Percentiles rank a stretch among this genome's conserved stretches.
Conservation (phyloP, 805 yeast genomes). For the Candida khao-thaluensis region DNA sequence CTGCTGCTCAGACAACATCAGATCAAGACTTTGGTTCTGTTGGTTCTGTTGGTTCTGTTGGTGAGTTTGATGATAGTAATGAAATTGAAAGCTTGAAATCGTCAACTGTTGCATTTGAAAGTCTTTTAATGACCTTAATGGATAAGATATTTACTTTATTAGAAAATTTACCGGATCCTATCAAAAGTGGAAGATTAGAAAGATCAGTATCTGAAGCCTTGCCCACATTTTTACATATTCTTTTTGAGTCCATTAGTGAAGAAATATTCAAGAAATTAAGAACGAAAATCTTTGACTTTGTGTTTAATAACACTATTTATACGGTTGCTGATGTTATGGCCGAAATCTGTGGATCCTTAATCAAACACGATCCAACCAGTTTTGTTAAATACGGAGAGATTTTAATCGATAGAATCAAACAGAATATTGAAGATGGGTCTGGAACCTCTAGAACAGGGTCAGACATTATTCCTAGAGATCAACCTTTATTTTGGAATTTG, state of each 20-base stretch:
- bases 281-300: constrained; percentile 52
- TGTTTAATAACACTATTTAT: constrained; percentile 57
- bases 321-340: constrained; percentile 67
- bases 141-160: constrained; percentile 61
- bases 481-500: constrained; percentile 67
- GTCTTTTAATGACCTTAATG: constrained; percentile 54
- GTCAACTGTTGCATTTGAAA: constrained; percentile 68
- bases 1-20: too few species aligned
- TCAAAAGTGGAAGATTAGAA: constrained; percentile 52
- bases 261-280: constrained; percentile 49
- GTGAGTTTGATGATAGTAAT: constrained; percentile 34
- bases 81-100: constrained; percentile 63
- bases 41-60: constrained; percentile 17
- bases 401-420: constrained; percentile 53
- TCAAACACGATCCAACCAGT: constrained; percentile 57
- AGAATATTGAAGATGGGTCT: constrained; percentile 74
- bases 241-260: constrained; percentile 61
- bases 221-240: constrained; percentile 35
- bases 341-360: constrained; percentile 68
- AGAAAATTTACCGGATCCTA: constrained; percentile 66
- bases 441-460: constrained; percentile 67
- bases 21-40: constrained; percentile 23
- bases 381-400: constrained; percentile 44
- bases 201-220: constrained; percentile 37
- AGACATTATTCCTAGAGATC: constrained; percentile 76